A percentile compares a stretch with the other conserved stretches of the same genome.
These are phyloP conservation scores for Ulota crispa DNA, from an alignment of 225 moss, liverwort and hornwort species.

Conservation along the genomic window DNA sequence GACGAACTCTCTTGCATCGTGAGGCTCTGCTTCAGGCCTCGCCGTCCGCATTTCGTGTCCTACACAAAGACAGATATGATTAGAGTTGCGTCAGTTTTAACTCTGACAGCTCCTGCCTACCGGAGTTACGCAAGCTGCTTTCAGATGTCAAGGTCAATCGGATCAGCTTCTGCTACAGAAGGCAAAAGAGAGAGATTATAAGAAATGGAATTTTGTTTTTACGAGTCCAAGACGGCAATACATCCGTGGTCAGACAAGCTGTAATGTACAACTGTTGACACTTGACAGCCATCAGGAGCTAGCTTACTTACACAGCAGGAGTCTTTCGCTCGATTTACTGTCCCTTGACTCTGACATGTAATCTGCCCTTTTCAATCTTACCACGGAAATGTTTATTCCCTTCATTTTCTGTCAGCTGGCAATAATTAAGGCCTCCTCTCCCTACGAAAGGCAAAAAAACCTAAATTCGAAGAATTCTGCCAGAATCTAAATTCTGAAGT, in stretches of 20 bases:
- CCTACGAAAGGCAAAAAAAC: neutral
- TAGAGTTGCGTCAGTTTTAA: neutral
- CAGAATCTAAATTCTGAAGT: too few relatives aligned
- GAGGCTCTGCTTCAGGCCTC: neutral
- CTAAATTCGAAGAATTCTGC: neutral
- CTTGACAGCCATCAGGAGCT: neutral
- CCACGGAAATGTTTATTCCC: neutral
- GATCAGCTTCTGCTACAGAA: neutral
- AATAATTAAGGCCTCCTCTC: neutral
- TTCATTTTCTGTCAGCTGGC: slow-evolving; percentile 16
- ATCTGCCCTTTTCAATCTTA: slow-evolving; percentile 2
- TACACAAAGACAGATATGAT: neutral
- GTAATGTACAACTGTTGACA: neutral
- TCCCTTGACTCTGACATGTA: neutral
- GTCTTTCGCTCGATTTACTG: neutral
- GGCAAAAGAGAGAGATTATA: neutral
- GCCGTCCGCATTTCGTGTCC: neutral
- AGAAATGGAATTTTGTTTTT: neutral
- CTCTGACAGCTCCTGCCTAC: neutral
- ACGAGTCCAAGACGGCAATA: neutral
- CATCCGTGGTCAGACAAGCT: neutral
- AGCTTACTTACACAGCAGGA: neutral
- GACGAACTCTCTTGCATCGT: neutral
- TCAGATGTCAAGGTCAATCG: slow-evolving; percentile 7
- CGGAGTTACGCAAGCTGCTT: neutral